These are phyloP conservation scores for Termitomyces sp. DNA, from an alignment of 768 basidiomycete species.

Conservation along the genomic window DNA sequence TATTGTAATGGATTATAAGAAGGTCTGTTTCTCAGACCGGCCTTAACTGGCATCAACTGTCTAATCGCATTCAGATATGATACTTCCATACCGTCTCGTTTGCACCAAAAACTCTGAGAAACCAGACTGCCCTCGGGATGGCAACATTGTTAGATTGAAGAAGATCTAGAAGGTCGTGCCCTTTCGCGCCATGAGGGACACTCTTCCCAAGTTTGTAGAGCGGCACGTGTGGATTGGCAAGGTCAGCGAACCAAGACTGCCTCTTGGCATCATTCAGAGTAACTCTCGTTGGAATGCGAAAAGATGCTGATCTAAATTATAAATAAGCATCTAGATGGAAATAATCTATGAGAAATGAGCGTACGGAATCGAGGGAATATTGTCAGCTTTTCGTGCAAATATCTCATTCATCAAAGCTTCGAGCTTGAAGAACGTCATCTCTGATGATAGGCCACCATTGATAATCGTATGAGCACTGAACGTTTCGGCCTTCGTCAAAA, in stretches of 20 bases:
- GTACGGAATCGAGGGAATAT: conserved; percentile 60
- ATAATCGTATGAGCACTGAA: conserved; percentile 57
- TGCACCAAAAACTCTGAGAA: conserved; percentile 80
- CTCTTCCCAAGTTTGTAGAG: conserved; percentile 79
- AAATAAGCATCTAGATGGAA: background rate
- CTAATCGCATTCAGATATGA: background rate
- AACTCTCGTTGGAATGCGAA: conserved; percentile 79
- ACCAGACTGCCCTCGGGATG: conserved; percentile 83
- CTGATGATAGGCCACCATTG: conserved; percentile 47
- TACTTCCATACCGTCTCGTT: conserved; percentile 66
- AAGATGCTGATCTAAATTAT: conserved; percentile 52
- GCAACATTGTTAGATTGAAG: conserved; percentile 75
- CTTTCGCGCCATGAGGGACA: conserved; percentile 85
- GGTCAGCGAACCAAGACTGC: conserved; percentile 80
- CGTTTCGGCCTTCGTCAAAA: conserved; percentile 50
- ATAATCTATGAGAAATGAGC: conserved; percentile 21
- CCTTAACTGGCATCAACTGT: conserved; percentile 28
- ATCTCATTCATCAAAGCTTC: conserved; percentile 79
- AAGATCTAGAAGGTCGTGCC: conserved; percentile 78
- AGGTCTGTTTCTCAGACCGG: conserved; percentile 73
- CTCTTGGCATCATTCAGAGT: conserved; percentile 78
- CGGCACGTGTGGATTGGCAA: conserved; percentile 79
- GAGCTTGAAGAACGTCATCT: conserved; percentile 52
- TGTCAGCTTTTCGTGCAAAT: conserved; percentile 59
- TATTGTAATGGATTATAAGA: conserved; percentile 81